Conservation (phyloP, 2,329 filamentous ascomycete species). For the Pseudophaeomoniella oleicola region DNA sequence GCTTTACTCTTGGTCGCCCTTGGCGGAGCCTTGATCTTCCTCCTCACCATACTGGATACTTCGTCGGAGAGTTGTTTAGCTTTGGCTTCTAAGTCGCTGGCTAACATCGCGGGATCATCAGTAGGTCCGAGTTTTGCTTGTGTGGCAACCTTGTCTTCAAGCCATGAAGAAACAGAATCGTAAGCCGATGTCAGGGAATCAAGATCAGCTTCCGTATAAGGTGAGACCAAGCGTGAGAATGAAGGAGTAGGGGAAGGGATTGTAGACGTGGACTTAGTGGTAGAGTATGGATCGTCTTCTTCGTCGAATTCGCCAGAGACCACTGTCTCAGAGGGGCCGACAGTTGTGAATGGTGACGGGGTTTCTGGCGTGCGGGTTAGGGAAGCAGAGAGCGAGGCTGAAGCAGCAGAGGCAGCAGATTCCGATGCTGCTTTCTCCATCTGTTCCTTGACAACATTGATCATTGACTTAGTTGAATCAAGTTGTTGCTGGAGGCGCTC, state of each 20-base stretch:
- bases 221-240: conserved; percentile 16
- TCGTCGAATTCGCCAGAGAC: conserved; percentile 48
- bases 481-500: conserved; percentile 55
- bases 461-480: conserved; percentile 36
- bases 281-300: conserved; percentile 50
- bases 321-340: conserved; percentile 17
- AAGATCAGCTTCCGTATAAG: conserved; percentile 60
- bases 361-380: conserved; percentile 25
- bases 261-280: conserved; percentile 22
- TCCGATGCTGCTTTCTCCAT: conserved; percentile 1
- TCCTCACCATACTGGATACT: conserved; percentile 56
- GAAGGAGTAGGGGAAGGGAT: conserved; percentile 18
- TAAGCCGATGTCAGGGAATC: conserved; percentile 47
- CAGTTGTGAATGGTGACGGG: conserved; percentile 32
- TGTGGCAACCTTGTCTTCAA: conserved; percentile 53
- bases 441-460: not conserved
- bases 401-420: conserved; percentile 36
- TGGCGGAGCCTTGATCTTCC: conserved; percentile 37
- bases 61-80: conserved; percentile 57
- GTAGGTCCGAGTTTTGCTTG: conserved; percentile 57
- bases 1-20: conserved; percentile 12
- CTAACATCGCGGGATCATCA: conserved; percentile 60
- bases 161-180: conserved; percentile 54
- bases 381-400: conserved; percentile 22
- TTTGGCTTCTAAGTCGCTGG: conserved; percentile 56